Base-by-base conservation (phyloP, 2,329 filamentous ascomycete genomes). In the Chalara sp. region DNA sequence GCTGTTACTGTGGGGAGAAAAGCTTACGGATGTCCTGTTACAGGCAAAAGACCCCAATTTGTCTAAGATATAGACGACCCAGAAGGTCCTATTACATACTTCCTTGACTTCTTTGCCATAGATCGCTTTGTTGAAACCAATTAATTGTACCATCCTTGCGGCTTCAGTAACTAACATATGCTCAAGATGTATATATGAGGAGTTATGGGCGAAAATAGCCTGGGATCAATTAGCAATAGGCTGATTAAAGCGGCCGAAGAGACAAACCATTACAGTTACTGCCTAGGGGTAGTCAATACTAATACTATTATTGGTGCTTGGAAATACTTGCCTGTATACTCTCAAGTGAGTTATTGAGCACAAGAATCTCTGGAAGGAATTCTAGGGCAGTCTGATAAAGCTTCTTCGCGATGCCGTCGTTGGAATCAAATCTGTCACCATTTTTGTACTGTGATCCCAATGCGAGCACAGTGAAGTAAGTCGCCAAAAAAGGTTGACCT, bases 51-150 rank as follows among this genome's bases (percentile, higher is more conserved):
- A 64, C 1, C 54, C 52, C 6, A 61, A 58, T 45, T 72, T 72
- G 44, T 73, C 70, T n/a, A 72, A 40, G 8, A 58, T 57, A 47
- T 71, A 72, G 10, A 72, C 59, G 0, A 69, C 65, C 69, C 70
- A 73, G 47, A 72, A 73, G 0, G 64, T 65, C 35, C 53, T 33
- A 11, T 56, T 45, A 39, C 61, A 49, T 49, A 55, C 31, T 37
- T 50, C 32, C 33, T 53, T 49, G 35, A 54, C 49, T 11, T 60
- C 54, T 11, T 44, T 53, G 28, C 47, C 48, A 41, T 48, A 52
- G 32, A 39, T 40, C 6, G 49, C 37, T 30, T 62, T 63, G 35
- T 67, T 64, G 50, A 65, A 68, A 2, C 64, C 59, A 8, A 68
- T 55, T 1, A 52, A 47, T 31, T 64, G 56, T 5, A 62, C 66